phyloP scores from a whole-genome alignment of 305 asterid genomes.

The Solanum hybrid region DNA sequence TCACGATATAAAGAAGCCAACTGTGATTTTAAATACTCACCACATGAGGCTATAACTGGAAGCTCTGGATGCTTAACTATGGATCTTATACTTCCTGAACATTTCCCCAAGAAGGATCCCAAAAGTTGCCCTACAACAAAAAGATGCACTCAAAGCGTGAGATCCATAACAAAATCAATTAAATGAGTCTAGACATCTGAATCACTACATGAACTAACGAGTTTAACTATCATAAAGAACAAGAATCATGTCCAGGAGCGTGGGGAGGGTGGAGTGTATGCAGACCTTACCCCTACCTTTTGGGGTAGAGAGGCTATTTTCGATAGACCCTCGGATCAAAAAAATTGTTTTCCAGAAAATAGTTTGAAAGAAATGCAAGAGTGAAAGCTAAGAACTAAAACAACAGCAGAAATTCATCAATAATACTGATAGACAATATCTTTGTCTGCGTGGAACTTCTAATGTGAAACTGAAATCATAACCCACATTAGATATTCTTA shows the following conservation, averaged over 20 bases:
- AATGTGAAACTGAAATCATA: neutral
- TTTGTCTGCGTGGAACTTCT: neutral
- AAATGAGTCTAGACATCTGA: neutral
- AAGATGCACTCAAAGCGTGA: neutral
- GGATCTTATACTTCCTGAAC: slow-evolving; percentile 54
- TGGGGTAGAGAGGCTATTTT: neutral
- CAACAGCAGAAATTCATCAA: neutral
- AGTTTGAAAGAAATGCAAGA: neutral
- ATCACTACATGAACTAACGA: neutral
- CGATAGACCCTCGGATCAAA: neutral
- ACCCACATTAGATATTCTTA: neutral
- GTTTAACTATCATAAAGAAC: neutral
- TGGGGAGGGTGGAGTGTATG: neutral
- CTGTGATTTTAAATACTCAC: slow-evolving; percentile 33
- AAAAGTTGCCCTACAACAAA: slow-evolving; percentile 54
- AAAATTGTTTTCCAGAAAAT: neutral
- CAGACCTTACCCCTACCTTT: neutral
- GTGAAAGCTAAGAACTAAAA: neutral
- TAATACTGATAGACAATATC: neutral
- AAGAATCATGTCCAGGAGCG: neutral
- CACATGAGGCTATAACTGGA: slow-evolving; percentile 79
- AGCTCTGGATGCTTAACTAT: slow-evolving; percentile 56
- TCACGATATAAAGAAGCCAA: neutral
- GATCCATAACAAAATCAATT: neutral
- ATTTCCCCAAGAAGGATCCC: slow-evolving; percentile 87